Base-by-base conservation (phyloP, 495 filamentous ascomycete genomes). In the Xylaria castorea region DNA sequence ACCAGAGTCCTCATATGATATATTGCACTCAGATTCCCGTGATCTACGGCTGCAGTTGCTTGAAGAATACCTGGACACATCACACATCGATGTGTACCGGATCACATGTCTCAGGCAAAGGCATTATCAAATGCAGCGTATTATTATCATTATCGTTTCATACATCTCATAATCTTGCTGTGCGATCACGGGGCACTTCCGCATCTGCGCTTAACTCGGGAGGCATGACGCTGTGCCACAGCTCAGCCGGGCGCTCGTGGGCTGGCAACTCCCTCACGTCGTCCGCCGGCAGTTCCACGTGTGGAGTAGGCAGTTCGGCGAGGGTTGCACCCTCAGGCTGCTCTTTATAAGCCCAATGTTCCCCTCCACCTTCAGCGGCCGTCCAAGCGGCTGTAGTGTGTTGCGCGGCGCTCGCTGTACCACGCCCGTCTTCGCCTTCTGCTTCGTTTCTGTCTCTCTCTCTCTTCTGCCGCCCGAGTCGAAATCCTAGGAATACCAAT, bases 401-500 rank as follows among this genome's bases (percentile, higher is more conserved):
- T 7, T 42, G 16, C 32, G 65, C 25, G 1, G 46, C 5, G 34
- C n/a, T 42, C n/a, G 30, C 55, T 18, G 51, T 61, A n/a, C 32
- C 58, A 22, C 36, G 61, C n/a, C 25, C 67, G 14, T 48, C 32
- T 22, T 48, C 53, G 53, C 12, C 36, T 22, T 66, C 50, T 22
- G 61, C 16, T 8, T 46, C 60, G 6, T 20, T 36, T 32, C 8
- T 12, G 30, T 6, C 20, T 30, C 8, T 25, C 4, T 16, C 61
- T 12, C 40, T 68, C 67, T 36, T 69, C 38, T 18, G 53, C 36
- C 3, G 73, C 6, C 77, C 75, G 0, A 77, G 65, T 22, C 75
- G 73, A 68, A 79, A 77, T 25, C 71, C 73, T 30, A 74, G 27
- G 16, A 79, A 46, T 5, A 79, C 14, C 0, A 79, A 51, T 0